Conservation (phyloP, 2,329 filamentous ascomycete genomes). For the Sporothrix variecibatus region DNA sequence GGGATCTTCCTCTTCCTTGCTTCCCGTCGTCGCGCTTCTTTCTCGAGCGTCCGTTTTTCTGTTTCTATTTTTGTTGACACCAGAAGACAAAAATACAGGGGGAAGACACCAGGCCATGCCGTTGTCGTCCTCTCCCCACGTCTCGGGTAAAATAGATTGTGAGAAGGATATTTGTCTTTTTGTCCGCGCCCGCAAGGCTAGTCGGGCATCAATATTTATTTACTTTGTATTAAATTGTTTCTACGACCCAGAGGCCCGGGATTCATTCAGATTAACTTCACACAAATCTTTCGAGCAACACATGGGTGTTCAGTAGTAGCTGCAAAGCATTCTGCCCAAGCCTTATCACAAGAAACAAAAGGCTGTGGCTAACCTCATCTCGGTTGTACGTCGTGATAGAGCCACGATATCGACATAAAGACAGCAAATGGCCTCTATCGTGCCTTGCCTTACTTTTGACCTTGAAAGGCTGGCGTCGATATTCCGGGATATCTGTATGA, state of each 20-base stretch:
- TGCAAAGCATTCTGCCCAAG: neutral
- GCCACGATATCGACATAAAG: neutral
- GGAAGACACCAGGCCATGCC: neutral
- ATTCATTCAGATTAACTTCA: neutral
- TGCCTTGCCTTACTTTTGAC: neutral
- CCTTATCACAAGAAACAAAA: neutral
- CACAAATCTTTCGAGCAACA: neutral
- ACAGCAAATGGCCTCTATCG: neutral
- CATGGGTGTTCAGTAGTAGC: neutral
- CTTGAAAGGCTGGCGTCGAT: neutral
- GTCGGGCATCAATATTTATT: conserved; percentile 7
- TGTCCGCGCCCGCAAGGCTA: neutral
- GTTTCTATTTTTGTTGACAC: neutral
- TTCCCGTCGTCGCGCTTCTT: neutral
- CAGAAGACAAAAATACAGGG: neutral
- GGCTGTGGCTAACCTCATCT: neutral
- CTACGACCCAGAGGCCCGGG: conserved; percentile 11
- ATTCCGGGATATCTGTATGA: neutral
- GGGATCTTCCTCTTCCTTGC: conserved; percentile 1
- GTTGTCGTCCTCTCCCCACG: neutral
- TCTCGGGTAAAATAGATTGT: neutral
- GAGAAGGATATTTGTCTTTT: neutral
- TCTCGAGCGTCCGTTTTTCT: neutral
- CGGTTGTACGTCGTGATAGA: neutral
- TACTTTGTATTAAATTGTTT: neutral